phyloP scores from a whole-genome alignment of 2,329 filamentous ascomycete species.

The Aaosphaeria arxii region DNA sequence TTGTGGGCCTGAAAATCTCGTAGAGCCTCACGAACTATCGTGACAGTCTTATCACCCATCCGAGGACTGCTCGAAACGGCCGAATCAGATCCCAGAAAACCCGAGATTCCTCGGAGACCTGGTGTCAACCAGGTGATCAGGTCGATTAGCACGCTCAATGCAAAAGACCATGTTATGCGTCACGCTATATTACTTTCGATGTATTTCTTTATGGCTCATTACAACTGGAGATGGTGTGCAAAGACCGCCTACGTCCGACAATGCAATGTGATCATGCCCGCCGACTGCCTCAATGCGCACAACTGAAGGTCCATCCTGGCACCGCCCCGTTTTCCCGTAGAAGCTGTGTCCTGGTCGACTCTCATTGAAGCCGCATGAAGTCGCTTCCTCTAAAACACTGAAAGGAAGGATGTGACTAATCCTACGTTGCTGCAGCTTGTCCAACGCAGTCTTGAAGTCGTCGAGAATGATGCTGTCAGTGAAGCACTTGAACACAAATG shows the following conservation, averaged over 20 bases:
- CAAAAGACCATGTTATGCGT: too few species aligned
- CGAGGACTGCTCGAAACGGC: too few species aligned
- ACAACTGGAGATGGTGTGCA: not conserved
- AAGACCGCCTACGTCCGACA: not conserved
- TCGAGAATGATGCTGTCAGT: conserved; percentile 62
- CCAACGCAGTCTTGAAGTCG: conserved; percentile 58
- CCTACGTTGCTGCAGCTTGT: conserved; percentile 9
- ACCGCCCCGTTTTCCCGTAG: not conserved
- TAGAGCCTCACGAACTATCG: too few species aligned
- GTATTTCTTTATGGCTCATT: not conserved
- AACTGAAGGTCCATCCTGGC: not conserved
- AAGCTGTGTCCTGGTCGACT: not conserved
- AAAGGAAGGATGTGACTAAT: conserved; percentile 1
- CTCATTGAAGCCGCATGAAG: not conserved
- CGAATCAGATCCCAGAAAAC: too few species aligned
- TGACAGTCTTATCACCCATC: too few species aligned
- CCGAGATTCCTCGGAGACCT: too few species aligned
- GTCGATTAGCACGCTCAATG: too few species aligned
- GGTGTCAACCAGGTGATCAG: too few species aligned
- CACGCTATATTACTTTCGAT: not conserved
- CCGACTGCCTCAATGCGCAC: not conserved
- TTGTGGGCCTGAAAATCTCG: too few species aligned
- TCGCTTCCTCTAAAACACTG: not conserved
- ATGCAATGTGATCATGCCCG: not conserved
- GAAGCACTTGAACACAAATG: conserved; percentile 61